Base-by-base conservation (phyloP, 73 alveolate species). In the Tetrahymena thermophila region DNA sequence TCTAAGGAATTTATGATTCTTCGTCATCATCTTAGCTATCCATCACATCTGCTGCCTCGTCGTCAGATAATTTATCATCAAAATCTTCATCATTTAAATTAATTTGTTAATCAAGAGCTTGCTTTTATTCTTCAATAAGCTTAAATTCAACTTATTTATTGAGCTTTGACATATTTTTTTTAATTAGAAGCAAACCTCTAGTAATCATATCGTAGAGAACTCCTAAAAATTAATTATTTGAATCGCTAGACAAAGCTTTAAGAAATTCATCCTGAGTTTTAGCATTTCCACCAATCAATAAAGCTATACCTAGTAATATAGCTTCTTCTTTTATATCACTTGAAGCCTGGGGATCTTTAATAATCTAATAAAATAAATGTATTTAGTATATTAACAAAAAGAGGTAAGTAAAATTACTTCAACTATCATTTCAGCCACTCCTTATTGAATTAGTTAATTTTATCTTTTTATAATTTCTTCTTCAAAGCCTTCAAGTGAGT, bases 261-360 rank as follows among this genome's bases (percentile, higher is more conserved):
- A 96, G 93, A 93, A 97, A 97, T 21, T 95, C 96, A 35, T 97
- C 96, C 84, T 97, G 94, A 7, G 97, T 2, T 57, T 96, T 96
- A 28, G 31, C 23, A 94, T 97, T 97, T 9, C 98, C 98, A 35
- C 98, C 98, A 15, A 96, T 43, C 17, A 96, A 57, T 4, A 96
- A 93, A 93, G 98, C 97, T 37, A 94, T 97, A 19, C 96, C 94
- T 0, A 96, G 96, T 10, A 95, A 85, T 5, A 97, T 57, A 2
- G 96, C 40, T 56, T 97, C 96, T 38, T 97, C 97, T 38, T 83
- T 94, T 23, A 97, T 94, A 21, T 93, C 95, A 84, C 93, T 23
- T 56, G 85, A 25, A 56, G 85, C 25, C 8, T 23, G 85, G 14
- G 85, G 85, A 56, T 56, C 85, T 25, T 56, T 56, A 4, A 56